These are phyloP conservation scores for Gossypium ekmanianum DNA, from an alignment of 345 rosid species.

Conservation along the genomic window DNA sequence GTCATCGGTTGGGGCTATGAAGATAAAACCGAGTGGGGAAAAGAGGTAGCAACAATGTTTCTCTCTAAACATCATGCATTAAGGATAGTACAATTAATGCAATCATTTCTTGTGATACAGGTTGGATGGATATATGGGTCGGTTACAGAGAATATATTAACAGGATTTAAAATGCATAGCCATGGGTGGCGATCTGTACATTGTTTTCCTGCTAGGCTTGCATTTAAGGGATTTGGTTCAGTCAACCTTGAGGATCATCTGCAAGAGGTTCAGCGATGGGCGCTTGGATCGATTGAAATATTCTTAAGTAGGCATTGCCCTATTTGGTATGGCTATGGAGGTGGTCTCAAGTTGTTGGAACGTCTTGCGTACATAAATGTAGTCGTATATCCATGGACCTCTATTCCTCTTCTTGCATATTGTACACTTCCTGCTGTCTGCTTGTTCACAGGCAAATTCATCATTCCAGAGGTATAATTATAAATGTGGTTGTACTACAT, in stretches of 20 bases:
- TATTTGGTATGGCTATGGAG: constrained; percentile 75
- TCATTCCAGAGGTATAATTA: constrained; percentile 53
- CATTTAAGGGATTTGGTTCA: constrained; percentile 62
- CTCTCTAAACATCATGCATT: neutral
- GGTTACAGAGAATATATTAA: constrained; percentile 59
- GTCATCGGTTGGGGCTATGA: constrained; percentile 71
- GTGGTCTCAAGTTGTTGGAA: constrained; percentile 60
- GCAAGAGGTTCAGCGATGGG: constrained; percentile 61
- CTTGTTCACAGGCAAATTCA: constrained; percentile 65
- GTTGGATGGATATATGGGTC: constrained; percentile 75
- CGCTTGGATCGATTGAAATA: constrained; percentile 66
- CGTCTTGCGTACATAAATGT: constrained; percentile 63
- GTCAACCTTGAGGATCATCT: constrained; percentile 62
- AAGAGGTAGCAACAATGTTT: constrained; percentile 43
- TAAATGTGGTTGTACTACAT: neutral
- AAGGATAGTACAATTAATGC: neutral
- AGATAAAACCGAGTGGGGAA: constrained; percentile 78
- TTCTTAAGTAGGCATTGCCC: constrained; percentile 72
- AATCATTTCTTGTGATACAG: constrained; percentile 19
- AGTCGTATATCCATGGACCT: constrained; percentile 58
- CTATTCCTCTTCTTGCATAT: constrained; percentile 59
- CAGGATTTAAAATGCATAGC: constrained; percentile 76
- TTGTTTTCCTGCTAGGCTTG: constrained; percentile 52
- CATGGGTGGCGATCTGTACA: constrained; percentile 80
- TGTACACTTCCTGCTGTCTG: constrained; percentile 68